Base-by-base conservation (phyloP, 2,329 filamentous ascomycete species). In the Nemania diffusa region DNA sequence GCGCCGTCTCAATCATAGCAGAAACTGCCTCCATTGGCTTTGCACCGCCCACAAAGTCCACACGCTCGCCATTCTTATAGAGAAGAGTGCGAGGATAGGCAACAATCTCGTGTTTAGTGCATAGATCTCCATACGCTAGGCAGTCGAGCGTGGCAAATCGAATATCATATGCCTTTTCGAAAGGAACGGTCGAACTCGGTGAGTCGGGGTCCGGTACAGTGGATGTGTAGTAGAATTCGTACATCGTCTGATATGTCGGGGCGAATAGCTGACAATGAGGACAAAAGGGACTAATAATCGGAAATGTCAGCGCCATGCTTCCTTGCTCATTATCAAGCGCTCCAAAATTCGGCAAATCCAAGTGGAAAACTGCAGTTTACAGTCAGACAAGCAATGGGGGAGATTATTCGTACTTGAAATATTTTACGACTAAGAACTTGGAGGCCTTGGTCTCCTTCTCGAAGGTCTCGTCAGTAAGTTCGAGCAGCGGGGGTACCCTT, bases 161-260 rank as follows among this genome's bases (percentile, higher is more conserved):
- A 79, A 97, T 95, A 80, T 95, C 89, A 81, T 98, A 98, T 79
- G 90, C 96, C 62, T 90, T 85, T 34, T 90, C 89, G 76, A 97
- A 97, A 29, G 76, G 72, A 8, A 72, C 51, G 8, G 71, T 69
- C 15, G 81, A 80, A 46, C 85, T 81, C 81, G 88, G 70, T 78
- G 84, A 73, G 81, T 86, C 81, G 82, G 87, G 72, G 79, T 83
- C 74, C 78, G 90, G 82, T 17, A 91, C 91, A 74, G 93, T 90
- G 42, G 93, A 96, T 42, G 94, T 97, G 82, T 93, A 84, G 83
- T 97, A 99, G 80, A 90, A 97, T 82, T 99, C 96, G 84, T 98
- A 97, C 15, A 95, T 80, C 5, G 94, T 97, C 81, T 98, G 94
- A 84, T 89, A 97, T 57, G 88, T 90, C 7, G 96, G 96, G 59